These are phyloP conservation scores for Pseudoscleropodium purum DNA, from an alignment of 225 moss, liverwort and hornwort genomes.

Conservation along the genomic window DNA sequence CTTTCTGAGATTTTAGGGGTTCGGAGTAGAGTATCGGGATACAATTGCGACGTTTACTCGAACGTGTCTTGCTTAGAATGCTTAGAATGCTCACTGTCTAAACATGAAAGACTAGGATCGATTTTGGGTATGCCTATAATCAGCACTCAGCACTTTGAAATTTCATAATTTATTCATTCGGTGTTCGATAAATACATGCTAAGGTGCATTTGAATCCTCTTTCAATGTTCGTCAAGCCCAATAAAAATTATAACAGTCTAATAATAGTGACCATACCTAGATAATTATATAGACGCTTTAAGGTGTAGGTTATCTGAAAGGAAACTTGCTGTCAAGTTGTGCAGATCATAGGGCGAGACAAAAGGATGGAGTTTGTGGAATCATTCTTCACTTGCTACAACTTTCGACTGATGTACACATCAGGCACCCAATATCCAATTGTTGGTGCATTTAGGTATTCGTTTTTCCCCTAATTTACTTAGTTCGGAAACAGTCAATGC, in stretches of 20 bases:
- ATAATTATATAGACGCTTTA: not conserved
- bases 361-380: constrained; percentile 75
- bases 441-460: constrained; percentile 74
- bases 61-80: not conserved
- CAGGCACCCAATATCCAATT: constrained; percentile 82
- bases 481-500: not conserved
- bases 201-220: not conserved
- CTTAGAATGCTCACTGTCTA: not conserved
- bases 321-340: not conserved
- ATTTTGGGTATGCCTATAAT: not conserved
- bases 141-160: not conserved
- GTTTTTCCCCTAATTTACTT: not conserved
- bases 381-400: constrained; percentile 91
- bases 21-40: not conserved
- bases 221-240: not conserved
- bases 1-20: not conserved
- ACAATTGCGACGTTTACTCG: not conserved
- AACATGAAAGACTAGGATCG: not conserved
- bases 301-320: not conserved
- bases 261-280: not conserved
- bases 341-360: constrained; percentile 79
- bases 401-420: constrained; percentile 84
- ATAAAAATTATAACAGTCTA: not conserved
- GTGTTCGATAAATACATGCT: not conserved
- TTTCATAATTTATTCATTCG: not conserved